Base-by-base conservation (phyloP, 1,284 basidiomycete genomes). In the Malassezia cuniculi region DNA sequence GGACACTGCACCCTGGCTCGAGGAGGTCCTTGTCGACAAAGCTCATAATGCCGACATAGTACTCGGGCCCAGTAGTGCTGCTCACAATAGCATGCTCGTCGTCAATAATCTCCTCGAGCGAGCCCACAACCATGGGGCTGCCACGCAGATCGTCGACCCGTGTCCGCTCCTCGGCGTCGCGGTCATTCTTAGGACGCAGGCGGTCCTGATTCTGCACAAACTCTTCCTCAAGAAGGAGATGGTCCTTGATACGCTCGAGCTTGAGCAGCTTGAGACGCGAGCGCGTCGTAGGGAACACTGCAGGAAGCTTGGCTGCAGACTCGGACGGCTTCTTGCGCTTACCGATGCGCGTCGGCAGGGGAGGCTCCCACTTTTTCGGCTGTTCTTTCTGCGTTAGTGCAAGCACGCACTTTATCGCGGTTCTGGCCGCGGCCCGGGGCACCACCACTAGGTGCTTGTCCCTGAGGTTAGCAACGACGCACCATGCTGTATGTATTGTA, bases 41-140 rank as follows among this genome's bases (percentile, higher is more conserved):
- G 50, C 81, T 85, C 83, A 95, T 86, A 69, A 97, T 95, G 30
- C 85, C 82, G 53, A 99, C 93, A 68, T 99, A 99, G 70, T 82
- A 89, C 69, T 97, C 93, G 21, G 90, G 89, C 2, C 93, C 90
- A 27, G 84, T 85, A 14, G 85, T 78, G 8, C 84, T 85, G 68
- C 85, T 89, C 60, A 99, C 82, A 68, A 99, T 95, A 15, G 93
- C 90, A 68, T 97, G 93, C 75, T 99, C 93, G 72, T 99, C 93
- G 73, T 97, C 93, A 64, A 99, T 93, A 58, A 99, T 95, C 71
- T 99, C 93, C 71, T 97, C 93, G 57, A 99, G 74, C 0, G 87
- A 85, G 25, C 93, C 93, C 37, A 99, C 86, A 10, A 81, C 82
- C 85, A 99, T 94, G 5, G 93, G 93, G 36, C 78, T 82, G 15